Evolutionary conservation across 2,329 filamentous ascomycete genomes (phyloP).

Genomic region (Aspergillus fumigatus): DNA sequence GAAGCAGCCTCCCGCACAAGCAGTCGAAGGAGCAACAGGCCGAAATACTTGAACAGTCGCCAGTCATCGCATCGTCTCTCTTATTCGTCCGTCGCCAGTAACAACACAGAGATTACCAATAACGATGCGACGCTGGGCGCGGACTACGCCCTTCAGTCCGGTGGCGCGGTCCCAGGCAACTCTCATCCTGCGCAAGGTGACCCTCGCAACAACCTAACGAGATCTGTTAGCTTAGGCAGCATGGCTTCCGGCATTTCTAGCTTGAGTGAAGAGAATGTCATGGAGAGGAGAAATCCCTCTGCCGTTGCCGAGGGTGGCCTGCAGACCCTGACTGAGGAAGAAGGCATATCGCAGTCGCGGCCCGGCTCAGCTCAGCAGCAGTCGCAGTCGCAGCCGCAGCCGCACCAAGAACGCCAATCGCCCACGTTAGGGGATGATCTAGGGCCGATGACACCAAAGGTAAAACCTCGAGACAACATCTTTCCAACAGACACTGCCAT

Average conservation of each 20-base stretch:
- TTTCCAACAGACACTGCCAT: slow-evolving; percentile 84
- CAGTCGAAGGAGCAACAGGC: slow-evolving; percentile 42
- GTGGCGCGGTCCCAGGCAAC: slow-evolving; percentile 61
- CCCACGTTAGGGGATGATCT: slow-evolving; percentile 36
- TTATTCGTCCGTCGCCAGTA: slow-evolving; percentile 51
- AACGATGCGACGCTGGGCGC: slow-evolving; percentile 71
- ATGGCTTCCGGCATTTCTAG: slow-evolving; percentile 70
- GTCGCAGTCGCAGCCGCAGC: slow-evolving; percentile 24
- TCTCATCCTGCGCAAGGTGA: slow-evolving; percentile 17
- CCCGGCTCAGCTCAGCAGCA: slow-evolving; percentile 36
- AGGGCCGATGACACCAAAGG: slow-evolving; percentile 66
- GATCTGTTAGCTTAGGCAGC: slow-evolving; percentile 82
- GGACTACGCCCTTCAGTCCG: slow-evolving; percentile 79
- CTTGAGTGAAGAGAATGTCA: slow-evolving; percentile 46
- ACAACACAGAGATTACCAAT: slow-evolving; percentile 55
- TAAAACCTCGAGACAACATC: slow-evolving; percentile 51
- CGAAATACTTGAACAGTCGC: slow-evolving; percentile 53
- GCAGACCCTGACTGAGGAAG: slow-evolving; percentile 58
- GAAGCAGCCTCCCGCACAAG: slow-evolving; percentile 18
- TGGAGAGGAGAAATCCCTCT: slow-evolving; percentile 41
- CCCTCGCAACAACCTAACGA: slow-evolving; percentile 52
- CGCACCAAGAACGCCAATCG: slow-evolving; percentile 12
- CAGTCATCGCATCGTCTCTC: slow-evolving; percentile 57
- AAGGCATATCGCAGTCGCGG: slow-evolving; percentile 33
- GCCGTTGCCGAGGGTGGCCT: slow-evolving; percentile 45